Conservation (phyloP, 78 protist species). For the Creolimax fragrantissima region DNA sequence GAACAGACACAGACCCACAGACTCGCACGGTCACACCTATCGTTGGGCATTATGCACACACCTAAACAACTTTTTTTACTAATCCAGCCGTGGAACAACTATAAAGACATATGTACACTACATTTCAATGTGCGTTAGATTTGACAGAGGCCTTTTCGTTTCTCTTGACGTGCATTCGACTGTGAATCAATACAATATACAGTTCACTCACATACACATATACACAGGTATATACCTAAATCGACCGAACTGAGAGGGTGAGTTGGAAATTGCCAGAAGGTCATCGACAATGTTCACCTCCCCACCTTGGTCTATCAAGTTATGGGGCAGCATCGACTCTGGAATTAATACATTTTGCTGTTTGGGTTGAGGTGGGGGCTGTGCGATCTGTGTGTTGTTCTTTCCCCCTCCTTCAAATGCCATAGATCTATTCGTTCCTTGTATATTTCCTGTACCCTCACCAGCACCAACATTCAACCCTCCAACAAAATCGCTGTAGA, state of each 20-base stretch:
- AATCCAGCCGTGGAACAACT: too few species aligned
- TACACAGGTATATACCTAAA: conserved; percentile 13
- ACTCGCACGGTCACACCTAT: too few species aligned
- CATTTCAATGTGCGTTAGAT: too few species aligned
- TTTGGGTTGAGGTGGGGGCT: background rate
- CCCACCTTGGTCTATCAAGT: background rate
- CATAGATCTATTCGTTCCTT: background rate
- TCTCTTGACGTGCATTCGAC: background rate
- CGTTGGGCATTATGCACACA: too few species aligned
- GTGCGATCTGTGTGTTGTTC: too few species aligned
- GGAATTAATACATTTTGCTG: background rate
- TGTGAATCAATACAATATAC: background rate
- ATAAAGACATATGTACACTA: too few species aligned
- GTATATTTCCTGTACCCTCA: background rate
- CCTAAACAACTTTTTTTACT: too few species aligned
- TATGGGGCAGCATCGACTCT: background rate
- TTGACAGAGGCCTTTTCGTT: too few species aligned
- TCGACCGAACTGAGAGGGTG: conserved; percentile 15
- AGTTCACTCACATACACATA: background rate
- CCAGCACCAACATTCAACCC: background rate
- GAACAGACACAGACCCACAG: too few species aligned
- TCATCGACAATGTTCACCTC: background rate
- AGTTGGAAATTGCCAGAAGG: background rate
- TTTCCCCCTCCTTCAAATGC: background rate
- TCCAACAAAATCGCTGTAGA: background rate